phyloP scores from a whole-genome alignment of 768 basidiomycete genomes.

The Leucocoprinus leucothites region DNA sequence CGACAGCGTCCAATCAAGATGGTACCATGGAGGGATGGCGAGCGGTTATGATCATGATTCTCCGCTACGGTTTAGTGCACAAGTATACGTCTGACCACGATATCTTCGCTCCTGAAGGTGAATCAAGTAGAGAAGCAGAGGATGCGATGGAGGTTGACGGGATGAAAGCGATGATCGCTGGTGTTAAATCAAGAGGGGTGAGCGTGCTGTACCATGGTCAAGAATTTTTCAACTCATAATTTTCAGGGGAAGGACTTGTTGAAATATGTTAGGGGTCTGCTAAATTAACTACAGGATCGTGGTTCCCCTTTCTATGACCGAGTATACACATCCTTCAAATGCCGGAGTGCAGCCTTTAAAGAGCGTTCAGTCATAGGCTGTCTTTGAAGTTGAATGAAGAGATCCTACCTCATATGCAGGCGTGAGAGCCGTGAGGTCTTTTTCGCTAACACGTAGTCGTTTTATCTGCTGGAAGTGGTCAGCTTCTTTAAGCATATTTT shows the following conservation, averaged over 20 bases:
- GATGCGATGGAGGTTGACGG: conserved; percentile 40
- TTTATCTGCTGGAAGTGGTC: conserved; percentile 70
- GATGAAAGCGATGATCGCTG: conserved; percentile 74
- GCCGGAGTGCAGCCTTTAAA: conserved; percentile 32
- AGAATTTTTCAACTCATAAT: not conserved
- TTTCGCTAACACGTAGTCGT: conserved; percentile 59
- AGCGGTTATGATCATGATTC: conserved; percentile 66
- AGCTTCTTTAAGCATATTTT: conserved; percentile 70
- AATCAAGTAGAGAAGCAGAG: conserved; percentile 14
- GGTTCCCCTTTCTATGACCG: conserved; percentile 16
- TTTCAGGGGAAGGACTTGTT: conserved; percentile 66
- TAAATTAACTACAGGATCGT: conserved; percentile 39
- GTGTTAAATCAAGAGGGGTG: conserved; percentile 74
- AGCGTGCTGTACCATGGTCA: conserved; percentile 16
- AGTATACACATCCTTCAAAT: conserved; percentile 36
- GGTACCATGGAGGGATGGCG: conserved; percentile 71
- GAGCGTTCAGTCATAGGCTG: not conserved
- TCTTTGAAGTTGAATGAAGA: not conserved
- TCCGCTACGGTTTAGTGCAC: conserved; percentile 64
- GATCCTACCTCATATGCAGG: conserved; percentile 63
- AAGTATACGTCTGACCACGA: conserved; percentile 40
- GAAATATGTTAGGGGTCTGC: conserved; percentile 65
- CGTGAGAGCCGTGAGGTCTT: conserved; percentile 52
- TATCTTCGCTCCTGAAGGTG: conserved; percentile 16
- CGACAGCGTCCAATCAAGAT: conserved; percentile 15